Base-by-base conservation (phyloP, 441 rosid species). In the Biscutella auriculata region DNA sequence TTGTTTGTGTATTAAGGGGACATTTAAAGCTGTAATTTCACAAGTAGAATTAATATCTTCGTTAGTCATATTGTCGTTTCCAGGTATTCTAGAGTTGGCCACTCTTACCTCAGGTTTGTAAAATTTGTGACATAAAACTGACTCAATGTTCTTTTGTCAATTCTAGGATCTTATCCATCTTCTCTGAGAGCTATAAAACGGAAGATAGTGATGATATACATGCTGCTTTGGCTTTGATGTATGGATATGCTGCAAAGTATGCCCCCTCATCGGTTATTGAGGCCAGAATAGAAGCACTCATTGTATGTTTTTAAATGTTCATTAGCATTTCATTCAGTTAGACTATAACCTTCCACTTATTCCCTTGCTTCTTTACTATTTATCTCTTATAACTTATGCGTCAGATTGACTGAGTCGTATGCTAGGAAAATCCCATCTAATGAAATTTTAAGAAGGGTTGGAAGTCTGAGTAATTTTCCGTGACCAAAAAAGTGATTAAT, bases 201-300 rank as follows among this genome's bases (percentile, higher is more conserved):
- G 97, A 87, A 71, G 95, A 94, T 68, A 89, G 95, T 54, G 97
- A 94, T 77, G 96, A 94, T 76, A 86, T 89, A 77, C 96, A 94
- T 73, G 99, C 99, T 76, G 99, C 97, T 63, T 77, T 94, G 75
- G 99, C 99, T 65, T 77, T 94, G 76, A 94, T 94, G 99, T 94
- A 94, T 70, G 99, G 99, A 74, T 94, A 89, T 84, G 97, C 99
- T 60, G 99, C 99, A 59, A 88, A 84, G 82, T 94, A 94, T 79
- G 99, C 99, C 43, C 96, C 96, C 34, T 75, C 99, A 60, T 73
- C 93, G 27, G 96, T 94, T 70, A 94, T 94, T 74, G 97, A 94
- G 80, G 99, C 97, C 70, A 80, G 99, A 79, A 94, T 94, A 60
- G 93, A 94, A 67, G 99, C 97, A 34, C 95, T 94, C 67, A 82